Conservation (phyloP, 2,329 filamentous ascomycete species). For the Colletotrichum aenigma region DNA sequence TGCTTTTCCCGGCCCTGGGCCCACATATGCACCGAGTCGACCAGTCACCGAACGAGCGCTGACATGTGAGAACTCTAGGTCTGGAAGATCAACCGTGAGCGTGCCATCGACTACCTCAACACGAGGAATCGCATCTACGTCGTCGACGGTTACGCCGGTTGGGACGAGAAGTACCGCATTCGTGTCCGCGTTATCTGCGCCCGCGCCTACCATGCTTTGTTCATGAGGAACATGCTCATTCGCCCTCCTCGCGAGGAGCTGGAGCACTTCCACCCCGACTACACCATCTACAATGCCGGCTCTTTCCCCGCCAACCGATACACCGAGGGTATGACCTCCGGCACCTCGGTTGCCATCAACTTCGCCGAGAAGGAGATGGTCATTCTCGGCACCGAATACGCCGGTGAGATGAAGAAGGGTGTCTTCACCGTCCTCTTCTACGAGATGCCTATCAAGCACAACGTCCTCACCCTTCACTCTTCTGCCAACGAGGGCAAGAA, state of each 20-base stretch:
- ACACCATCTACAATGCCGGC: constrained; percentile 99
- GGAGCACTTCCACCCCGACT: constrained; percentile 97
- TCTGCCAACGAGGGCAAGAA: constrained; percentile 96
- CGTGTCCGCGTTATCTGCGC: constrained; percentile 97
- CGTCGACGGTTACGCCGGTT: constrained; percentile 94
- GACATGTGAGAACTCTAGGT: constrained; percentile 62
- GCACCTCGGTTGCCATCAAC: constrained; percentile 98
- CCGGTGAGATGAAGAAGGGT: constrained; percentile 97
- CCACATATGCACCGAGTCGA: background rate
- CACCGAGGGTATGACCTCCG: constrained; percentile 98
- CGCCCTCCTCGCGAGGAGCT: constrained; percentile 89
- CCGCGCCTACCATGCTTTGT: constrained; percentile 98
- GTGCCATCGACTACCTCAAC: constrained; percentile 98
- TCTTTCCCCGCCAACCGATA: constrained; percentile 98
- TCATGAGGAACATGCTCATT: constrained; percentile 99
- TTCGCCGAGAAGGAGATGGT: constrained; percentile 99
- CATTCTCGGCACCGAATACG: constrained; percentile 98
- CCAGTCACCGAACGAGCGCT: background rate
- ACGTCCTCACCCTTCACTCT: constrained; percentile 96
- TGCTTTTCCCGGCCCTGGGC: background rate
- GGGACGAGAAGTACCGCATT: constrained; percentile 98
- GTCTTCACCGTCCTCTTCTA: constrained; percentile 99
- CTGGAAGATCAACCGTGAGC: constrained; percentile 99
- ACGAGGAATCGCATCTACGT: constrained; percentile 99
- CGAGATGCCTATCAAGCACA: constrained; percentile 99